Percentiles rank a stretch among this genome's conserved stretches.
Conservation (phyloP, 257 asterid species). For the Osmanthus fragrans region DNA sequence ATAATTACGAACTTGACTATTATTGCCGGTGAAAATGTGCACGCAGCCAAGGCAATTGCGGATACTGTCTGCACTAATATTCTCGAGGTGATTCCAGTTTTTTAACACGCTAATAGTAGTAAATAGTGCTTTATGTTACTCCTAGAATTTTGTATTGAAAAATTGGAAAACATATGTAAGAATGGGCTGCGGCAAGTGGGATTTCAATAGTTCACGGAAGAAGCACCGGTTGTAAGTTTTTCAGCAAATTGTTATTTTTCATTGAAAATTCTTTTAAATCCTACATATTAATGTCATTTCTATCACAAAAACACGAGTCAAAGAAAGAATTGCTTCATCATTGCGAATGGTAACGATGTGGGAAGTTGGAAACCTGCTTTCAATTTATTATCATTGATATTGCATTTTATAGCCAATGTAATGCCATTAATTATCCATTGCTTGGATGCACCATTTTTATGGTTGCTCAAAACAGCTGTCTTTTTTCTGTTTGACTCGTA, state of each 20-base stretch:
- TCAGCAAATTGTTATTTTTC: conserved; percentile 8
- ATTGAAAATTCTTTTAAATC: conserved; percentile 9
- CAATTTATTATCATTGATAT: not conserved
- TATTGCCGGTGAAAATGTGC: conserved; percentile 93
- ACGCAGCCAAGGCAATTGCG: conserved; percentile 87
- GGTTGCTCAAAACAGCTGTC: not conserved
- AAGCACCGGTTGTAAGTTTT: not conserved
- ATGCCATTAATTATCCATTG: not conserved
- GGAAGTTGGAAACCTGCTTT: not conserved
- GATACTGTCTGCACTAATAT: conserved; percentile 71
- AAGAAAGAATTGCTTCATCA: not conserved
- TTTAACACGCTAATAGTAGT: conserved; percentile 29
- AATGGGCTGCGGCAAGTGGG: not conserved
- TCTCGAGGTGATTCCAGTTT: conserved; percentile 81
- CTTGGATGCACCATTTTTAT: conserved; percentile 6
- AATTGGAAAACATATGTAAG: not conserved
- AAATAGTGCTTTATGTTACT: conserved; percentile 29
- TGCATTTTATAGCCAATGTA: conserved; percentile 11
- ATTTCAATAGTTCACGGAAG: not conserved
- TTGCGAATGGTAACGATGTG: not conserved
- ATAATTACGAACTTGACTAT: conserved; percentile 93
- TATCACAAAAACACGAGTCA: not conserved
- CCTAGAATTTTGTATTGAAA: conserved; percentile 12
- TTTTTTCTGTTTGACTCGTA: conserved; percentile 1
- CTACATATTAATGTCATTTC: not conserved